Percentiles rank a stretch among this genome's conserved stretches.
Conservation (phyloP, 2,329 filamentous ascomycete species). For the Colletotrichum endophyticum region DNA sequence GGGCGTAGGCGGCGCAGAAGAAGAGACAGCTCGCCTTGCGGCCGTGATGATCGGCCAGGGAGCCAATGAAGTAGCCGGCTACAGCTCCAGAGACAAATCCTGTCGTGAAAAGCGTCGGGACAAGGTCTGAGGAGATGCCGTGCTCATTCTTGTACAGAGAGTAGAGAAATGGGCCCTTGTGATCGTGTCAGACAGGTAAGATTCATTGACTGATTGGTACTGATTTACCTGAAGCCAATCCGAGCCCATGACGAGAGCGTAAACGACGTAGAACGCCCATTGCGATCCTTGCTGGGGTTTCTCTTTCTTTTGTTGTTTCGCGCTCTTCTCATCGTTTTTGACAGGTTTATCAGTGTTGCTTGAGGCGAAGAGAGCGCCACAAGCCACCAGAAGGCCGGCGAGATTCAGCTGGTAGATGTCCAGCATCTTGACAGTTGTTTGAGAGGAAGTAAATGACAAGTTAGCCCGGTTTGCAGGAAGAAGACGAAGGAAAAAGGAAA, state of each 20-base stretch:
- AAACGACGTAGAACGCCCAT: conserved; percentile 45
- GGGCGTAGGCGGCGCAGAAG: conserved; percentile 58
- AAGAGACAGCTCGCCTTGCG: conserved; percentile 56
- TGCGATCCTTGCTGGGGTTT: conserved; percentile 23
- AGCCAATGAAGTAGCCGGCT: conserved; percentile 50
- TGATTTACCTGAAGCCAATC: conserved; percentile 56
- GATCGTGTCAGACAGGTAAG: not conserved
- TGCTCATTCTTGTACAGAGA: conserved; percentile 39
- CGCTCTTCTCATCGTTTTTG: not conserved
- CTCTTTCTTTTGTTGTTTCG: not conserved
- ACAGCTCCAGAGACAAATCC: conserved; percentile 50
- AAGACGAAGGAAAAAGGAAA: not conserved
- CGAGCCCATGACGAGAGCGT: conserved; percentile 53
- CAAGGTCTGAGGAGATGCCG: conserved; percentile 26
- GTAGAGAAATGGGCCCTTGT: conserved; percentile 38
- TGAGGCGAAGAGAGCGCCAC: conserved; percentile 26
- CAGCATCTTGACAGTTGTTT: conserved; percentile 18
- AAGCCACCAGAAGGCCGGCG: conserved; percentile 34
- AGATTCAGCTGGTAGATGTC: conserved; percentile 40
- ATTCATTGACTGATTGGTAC: not conserved
- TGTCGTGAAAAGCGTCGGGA: conserved; percentile 45
- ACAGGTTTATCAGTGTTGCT: conserved; percentile 1
- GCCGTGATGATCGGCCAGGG: conserved; percentile 53
- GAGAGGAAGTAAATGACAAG: not conserved
- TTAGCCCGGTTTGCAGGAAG: not conserved